These are phyloP conservation scores for Lecanosticta acicola DNA, from an alignment of 2,329 filamentous ascomycete species.

Conservation along the genomic window DNA sequence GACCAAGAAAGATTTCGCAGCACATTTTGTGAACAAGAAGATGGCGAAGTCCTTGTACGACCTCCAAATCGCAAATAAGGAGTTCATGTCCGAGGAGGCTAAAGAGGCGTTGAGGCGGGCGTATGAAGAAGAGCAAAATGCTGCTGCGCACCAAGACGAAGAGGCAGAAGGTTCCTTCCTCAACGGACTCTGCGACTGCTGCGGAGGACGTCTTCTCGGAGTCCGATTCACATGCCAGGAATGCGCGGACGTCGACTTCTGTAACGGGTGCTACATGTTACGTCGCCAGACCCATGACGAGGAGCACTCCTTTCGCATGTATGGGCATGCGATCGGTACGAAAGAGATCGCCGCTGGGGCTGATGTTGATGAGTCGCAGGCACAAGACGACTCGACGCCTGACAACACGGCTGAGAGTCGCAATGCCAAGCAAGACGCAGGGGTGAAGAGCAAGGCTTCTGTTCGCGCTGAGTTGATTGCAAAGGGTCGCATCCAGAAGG, in stretches of 20 bases:
- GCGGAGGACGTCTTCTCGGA: background rate
- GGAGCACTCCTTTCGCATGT: background rate
- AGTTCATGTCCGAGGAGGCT: background rate
- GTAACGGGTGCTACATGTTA: background rate
- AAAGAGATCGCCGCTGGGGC: no score
- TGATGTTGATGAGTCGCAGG: no score
- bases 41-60: background rate
- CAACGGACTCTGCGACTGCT: background rate
- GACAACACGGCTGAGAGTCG: no score
- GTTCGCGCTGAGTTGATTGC: background rate
- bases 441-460: no score
- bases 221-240: background rate
- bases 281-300: background rate
- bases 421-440: no score
- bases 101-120: no score
- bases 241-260: background rate
- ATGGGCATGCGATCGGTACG: background rate
- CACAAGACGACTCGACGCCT: no score
- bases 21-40: background rate
- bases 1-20: background rate
- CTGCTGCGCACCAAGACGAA: no score
- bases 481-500: background rate
- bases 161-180: background rate
- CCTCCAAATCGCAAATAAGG: background rate
- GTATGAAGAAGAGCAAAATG: no score